Percentiles rank a stretch among this genome's conserved stretches.
These are phyloP conservation scores for Cystoisospora suis DNA, from an alignment of 169 alveolate genomes.

Conservation along the genomic window DNA sequence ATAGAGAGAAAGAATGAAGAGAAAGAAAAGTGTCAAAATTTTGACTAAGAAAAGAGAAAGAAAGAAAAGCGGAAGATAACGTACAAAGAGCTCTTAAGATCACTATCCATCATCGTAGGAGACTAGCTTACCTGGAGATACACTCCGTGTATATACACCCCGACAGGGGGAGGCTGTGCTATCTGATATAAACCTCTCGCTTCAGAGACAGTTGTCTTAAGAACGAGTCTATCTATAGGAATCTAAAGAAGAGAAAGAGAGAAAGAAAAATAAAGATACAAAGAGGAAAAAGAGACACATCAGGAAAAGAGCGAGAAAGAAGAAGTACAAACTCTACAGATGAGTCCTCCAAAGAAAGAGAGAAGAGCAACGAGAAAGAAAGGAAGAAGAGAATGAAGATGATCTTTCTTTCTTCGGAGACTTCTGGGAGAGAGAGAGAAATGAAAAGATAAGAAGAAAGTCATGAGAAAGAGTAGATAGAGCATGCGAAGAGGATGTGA, in stretches of 20 bases:
- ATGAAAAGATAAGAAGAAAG: too few relatives aligned
- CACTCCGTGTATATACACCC: not conserved
- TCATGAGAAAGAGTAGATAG: too few relatives aligned
- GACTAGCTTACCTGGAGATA: not conserved
- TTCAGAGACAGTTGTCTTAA: not conserved
- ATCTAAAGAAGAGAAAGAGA: not conserved
- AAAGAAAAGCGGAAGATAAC: not conserved
- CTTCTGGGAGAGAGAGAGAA: too few relatives aligned
- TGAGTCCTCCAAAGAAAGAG: too few relatives aligned
- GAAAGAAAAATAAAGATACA: not conserved
- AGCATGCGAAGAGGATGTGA: too few relatives aligned
- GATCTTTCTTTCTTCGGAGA: too few relatives aligned
- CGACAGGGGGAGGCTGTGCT: not conserved
- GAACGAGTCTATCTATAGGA: not conserved
- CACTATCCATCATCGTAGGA: not conserved
- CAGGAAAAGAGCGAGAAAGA: too few relatives aligned
- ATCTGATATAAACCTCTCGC: not conserved
- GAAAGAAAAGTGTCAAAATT: not conserved
- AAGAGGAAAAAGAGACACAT: too few relatives aligned
- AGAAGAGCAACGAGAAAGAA: too few relatives aligned
- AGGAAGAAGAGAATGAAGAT: too few relatives aligned
- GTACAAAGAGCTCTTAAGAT: not conserved
- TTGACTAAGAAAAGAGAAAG: not conserved
- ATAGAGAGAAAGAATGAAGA: not conserved
- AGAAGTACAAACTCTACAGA: too few relatives aligned